phyloP scores from a whole-genome alignment of 331 rosid species.

The Ulmus americana region DNA sequence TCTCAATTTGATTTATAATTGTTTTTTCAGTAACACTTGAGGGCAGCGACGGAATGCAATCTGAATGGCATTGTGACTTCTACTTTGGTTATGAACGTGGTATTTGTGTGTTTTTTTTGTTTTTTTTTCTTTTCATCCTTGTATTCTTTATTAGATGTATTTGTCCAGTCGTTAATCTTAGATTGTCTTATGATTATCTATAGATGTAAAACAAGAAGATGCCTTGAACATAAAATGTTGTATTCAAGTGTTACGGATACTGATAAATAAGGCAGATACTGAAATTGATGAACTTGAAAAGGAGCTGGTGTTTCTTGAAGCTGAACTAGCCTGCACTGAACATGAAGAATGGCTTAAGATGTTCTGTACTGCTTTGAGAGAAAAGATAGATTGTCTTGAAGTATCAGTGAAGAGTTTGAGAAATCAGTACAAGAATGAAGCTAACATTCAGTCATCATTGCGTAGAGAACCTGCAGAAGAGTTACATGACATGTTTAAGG shows the following conservation, averaged over 20 bases:
- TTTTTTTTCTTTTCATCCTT: conserved; percentile 10
- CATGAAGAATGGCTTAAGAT: conserved; percentile 46
- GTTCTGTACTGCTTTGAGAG: conserved; percentile 45
- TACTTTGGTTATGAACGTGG: conserved; percentile 46
- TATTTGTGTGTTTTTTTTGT: conserved; percentile 16
- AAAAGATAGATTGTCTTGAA: conserved; percentile 41
- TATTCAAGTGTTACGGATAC: conserved; percentile 48
- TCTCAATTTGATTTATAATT: conserved; percentile 5
- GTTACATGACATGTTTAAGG: conserved; percentile 46
- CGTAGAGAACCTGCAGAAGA: conserved; percentile 43
- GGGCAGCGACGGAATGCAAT: conserved; percentile 21
- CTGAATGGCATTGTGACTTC: conserved; percentile 47
- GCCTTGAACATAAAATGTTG: conserved; percentile 49
- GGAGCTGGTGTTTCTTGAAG: conserved; percentile 48
- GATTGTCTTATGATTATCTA: conserved; percentile 1
- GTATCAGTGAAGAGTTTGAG: conserved; percentile 36
- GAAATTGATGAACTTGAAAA: conserved; percentile 59
- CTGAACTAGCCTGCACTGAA: conserved; percentile 46
- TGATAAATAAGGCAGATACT: conserved; percentile 43
- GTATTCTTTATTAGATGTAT: not conserved
- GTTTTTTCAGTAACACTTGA: conserved; percentile 31
- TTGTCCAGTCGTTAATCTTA: not conserved
- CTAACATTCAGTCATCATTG: conserved; percentile 30
- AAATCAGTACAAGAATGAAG: conserved; percentile 23
- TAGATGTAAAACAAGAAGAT: conserved; percentile 66